Evolutionary conservation across 2,329 filamentous ascomycete genomes (phyloP), one percentile per base, ranked within the genome.

Genomic region (Trichophyton equinum): DNA sequence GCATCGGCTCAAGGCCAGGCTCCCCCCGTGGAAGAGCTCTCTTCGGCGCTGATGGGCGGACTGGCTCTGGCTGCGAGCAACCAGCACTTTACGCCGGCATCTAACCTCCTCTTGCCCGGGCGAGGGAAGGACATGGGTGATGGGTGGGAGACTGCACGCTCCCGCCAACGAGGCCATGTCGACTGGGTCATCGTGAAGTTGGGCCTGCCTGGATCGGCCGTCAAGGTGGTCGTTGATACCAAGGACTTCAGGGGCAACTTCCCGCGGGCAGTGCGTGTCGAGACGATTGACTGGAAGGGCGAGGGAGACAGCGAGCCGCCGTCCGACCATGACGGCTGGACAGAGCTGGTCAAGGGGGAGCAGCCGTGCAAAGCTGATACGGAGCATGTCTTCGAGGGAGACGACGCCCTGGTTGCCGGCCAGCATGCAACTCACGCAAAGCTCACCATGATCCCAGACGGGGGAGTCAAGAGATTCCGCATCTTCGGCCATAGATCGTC

Each of bases 361-460:
- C 69, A 71, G 64, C 65, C 66, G 51, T 74, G 73, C 55, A 66
- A 71, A 64, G 73, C 75, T 1, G 74, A 77, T 64, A 71, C 69
- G 3, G 72, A 76, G 66, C 74, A 77, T 67, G 66, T 71, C 1
- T 75, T 73, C 63, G 74, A 75, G 59, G 70, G 68, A 0, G 67
- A 69, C 7, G 67, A 69, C 7, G 47, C 89, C 84, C 88, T 86
- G 83, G 6, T 78, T 78, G 62, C 81, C 88, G 63, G 82, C 85
- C 68, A 84, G 80, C 66, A 76, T 91, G 88, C 89, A 69, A 90
- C 87, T 11, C 91, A 94, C 75, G 85, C 91, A 22, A 96, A 95
- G 81, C 78, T 97, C 71, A 88, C 89, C 38, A 94, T 96, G 71
- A 89, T 96, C 67, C 92, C 92, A 0, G 91, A 97, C 73, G 91